These are phyloP conservation scores for Neurospora crassa DNA, from an alignment of 2,329 filamentous ascomycete species.

Conservation along the genomic window DNA sequence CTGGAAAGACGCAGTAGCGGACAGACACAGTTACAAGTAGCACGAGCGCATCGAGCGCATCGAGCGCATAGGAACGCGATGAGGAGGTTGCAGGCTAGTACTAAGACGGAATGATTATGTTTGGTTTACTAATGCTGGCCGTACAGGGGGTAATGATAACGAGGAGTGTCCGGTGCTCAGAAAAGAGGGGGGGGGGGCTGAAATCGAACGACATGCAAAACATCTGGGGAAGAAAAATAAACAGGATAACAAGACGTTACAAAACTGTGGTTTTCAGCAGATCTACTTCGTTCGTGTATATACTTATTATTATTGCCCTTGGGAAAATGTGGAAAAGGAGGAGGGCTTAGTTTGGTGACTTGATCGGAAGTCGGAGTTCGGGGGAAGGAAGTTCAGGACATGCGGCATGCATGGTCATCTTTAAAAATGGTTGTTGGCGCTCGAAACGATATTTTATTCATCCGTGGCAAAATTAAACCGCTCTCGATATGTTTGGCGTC, in stretches of 20 bases:
- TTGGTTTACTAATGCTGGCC: not conserved
- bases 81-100: constrained; percentile 60
- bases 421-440: not conserved
- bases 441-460: not conserved
- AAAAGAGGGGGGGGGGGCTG: no score
- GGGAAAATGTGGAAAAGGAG: not conserved
- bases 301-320: not conserved
- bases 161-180: not conserved
- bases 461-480: not conserved
- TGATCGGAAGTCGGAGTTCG: not conserved
- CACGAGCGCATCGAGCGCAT: constrained; percentile 64
- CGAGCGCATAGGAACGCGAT: constrained; percentile 73
- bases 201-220: not conserved
- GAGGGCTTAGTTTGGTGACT: not conserved
- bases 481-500: not conserved
- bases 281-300: not conserved
- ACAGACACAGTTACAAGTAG: constrained; percentile 52
- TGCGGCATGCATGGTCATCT: not conserved
- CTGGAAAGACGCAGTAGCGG: constrained; percentile 49
- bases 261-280: not conserved
- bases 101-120: not conserved
- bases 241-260: not conserved
- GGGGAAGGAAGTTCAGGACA: not conserved
- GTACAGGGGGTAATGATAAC: not conserved
- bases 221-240: no score